Evolutionary conservation across 140 eudicot genomes (phyloP), one percentile per base, ranked within the genome.

Genomic region (Anethum foeniculum): DNA sequence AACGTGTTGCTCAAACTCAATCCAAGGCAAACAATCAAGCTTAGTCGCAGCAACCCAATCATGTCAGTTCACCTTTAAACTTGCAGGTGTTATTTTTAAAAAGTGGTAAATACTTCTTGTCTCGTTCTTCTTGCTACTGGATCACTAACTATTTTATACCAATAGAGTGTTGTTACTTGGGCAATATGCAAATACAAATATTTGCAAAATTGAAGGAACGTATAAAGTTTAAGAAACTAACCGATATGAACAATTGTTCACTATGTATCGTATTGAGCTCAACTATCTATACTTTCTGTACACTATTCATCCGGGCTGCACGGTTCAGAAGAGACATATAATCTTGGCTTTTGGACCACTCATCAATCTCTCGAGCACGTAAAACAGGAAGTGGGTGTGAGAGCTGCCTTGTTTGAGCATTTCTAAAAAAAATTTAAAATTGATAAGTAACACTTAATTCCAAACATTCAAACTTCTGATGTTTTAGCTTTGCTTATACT

Each of bases 361-460:
- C 97, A 77, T 94, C 99, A 77, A 94, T 92, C 88, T 94, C 99
- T 58, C 97, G 97, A 10, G 98, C 99, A 85, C 99, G 93, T 77
- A 95, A 85, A 67, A 95, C 99, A 52, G 99, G 99, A 84, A 95
- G 99, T 15, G 97, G 99, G 79, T 92, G 99, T 2, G 99, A 95
- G 68, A 95, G 97, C 85, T 94, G 97, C 83, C 94, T 90, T 41
- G 97, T 94, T 86, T 94, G 99, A 85, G 99, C 97, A 86, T 94
- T 95, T 88, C 99, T 95, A 81, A 18, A 71, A 71, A 52, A 52
- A 58, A 10, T 79, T 58, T 56, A 27, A 76, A 28, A 10, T 25
- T 48, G 39, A 52, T 23, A 81, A 30, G 60, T 25, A 14, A 71
- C 36, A 18, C 38, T n/a, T 41, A 78, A 28, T 54, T 8, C 18